These are phyloP conservation scores for Populus davidiana DNA, from an alignment of 345 rosid species.

Conservation along the genomic window DNA sequence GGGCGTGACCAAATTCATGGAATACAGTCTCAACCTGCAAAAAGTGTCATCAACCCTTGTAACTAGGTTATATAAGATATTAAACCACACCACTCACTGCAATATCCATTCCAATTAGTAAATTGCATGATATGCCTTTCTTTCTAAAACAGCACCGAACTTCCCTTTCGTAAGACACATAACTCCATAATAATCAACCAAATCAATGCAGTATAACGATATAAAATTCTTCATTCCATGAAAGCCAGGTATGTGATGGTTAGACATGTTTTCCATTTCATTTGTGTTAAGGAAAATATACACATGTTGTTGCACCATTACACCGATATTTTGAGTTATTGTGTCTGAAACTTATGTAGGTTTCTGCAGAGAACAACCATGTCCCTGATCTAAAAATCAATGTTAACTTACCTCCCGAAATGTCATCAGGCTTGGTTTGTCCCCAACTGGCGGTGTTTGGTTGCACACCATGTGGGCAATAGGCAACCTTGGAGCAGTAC, in stretches of 20 bases:
- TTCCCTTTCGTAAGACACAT: no score
- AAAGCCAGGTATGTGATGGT: background rate
- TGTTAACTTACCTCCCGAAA: slow-evolving; percentile 70
- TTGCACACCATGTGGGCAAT: slow-evolving; percentile 96
- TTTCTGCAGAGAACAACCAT: background rate
- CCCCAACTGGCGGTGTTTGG: slow-evolving; percentile 90
- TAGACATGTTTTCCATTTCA: background rate
- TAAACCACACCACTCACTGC: slow-evolving; percentile 5
- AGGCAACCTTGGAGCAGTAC: slow-evolving; percentile 53
- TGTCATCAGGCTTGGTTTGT: slow-evolving; percentile 93
- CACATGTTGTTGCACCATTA: background rate
- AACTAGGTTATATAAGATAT: background rate
- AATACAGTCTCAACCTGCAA: slow-evolving; percentile 87
- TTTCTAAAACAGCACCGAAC: background rate
- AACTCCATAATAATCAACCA: background rate
- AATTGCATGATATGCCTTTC: background rate
- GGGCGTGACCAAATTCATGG: slow-evolving; percentile 97
- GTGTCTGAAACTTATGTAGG: background rate
- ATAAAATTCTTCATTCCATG: background rate
- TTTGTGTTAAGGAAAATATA: background rate
- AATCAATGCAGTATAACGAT: background rate
- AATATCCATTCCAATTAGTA: background rate
- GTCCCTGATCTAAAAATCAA: background rate
- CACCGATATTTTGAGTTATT: background rate
- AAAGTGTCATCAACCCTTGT: slow-evolving; percentile 4